Conservation (phyloP, 305 asterid species). For the Fraxinus latifolia region DNA sequence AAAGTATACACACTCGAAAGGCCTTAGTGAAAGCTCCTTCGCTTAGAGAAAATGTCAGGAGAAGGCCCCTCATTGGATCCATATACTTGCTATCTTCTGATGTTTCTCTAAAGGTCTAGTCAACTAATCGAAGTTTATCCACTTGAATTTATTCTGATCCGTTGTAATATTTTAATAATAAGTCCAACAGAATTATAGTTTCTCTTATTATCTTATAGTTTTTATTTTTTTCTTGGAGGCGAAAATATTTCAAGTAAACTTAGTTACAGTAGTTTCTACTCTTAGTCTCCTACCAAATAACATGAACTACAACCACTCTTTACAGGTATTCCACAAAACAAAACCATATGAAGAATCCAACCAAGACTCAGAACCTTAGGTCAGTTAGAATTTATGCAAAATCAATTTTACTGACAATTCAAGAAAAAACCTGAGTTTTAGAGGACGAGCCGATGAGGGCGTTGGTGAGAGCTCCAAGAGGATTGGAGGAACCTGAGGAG, state of each 20-base stretch:
- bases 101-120: neutral
- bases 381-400: neutral
- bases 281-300: constrained; percentile 3
- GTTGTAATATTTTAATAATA: neutral
- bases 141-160: neutral
- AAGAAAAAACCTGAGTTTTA: constrained; percentile 64
- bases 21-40: neutral
- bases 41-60: neutral
- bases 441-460: constrained; percentile 88
- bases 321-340: constrained; percentile 2
- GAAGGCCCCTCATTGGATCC: neutral
- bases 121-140: constrained; percentile 1
- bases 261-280: neutral
- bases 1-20: constrained; percentile 3
- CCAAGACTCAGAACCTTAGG: neutral
- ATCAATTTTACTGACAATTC: constrained; percentile 6
- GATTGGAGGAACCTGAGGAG: constrained; percentile 83
- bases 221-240: neutral
- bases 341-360: constrained; percentile 1
- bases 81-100: neutral
- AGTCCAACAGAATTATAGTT: neutral
- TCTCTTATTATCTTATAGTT: neutral
- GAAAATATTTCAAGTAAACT: neutral
- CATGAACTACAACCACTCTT: neutral
- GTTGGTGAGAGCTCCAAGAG: constrained; percentile 85